Evolutionary conservation across 371 early-diverging fungal species (phyloP), one percentile per base, ranked within the genome.

Genomic region (Apophysomyces trapeziformis): DNA sequence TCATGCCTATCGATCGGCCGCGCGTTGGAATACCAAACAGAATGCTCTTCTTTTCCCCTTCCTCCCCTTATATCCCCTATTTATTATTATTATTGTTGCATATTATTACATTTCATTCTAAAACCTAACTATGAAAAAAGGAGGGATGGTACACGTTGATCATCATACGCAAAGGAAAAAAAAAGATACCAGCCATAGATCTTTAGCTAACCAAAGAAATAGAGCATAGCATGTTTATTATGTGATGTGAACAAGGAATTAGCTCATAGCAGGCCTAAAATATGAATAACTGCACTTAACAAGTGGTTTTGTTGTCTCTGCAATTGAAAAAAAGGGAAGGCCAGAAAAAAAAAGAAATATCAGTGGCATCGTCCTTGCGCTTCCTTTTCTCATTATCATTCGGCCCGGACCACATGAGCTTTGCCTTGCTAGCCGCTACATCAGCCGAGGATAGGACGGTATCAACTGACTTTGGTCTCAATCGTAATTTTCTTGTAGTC

Each of bases 91-190:
- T 50, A 21, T 50, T 50, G 54, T 50, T 50, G 54, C 54, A 50
- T 50, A 50, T 50, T 50, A 50, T 50, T 50, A 50, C 54, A 50
- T 50, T 50, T 50, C 54, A 50, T 50, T 50, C 54, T 50, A 50
- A 50, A 50, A 18, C 54, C 54, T 50, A 50, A 50, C 54, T 50
- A 50, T 50, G 54, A 50, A 50, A 50, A 50, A 50, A 50, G 54
- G 54, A 50, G 54, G 11, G 11, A 50, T 7, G 32, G 54, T 50
- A 50, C 54, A 50, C 54, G 54, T 50, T 50, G 54, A 50, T 50
- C 54, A 50, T 26, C 54, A 50, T 50, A 50, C 54, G 54, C 54
- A 50, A 50, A 21, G 21, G 4, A 32, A 21, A 50, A 47, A 47
- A 50, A 21, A 8, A 9, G 9, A 21, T 50, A 8, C 21, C 21